A percentile compares a stretch with the other conserved stretches of the same genome.
These are phyloP conservation scores for Populus simonii DNA, from an alignment of 345 rosid genomes.

Conservation along the genomic window DNA sequence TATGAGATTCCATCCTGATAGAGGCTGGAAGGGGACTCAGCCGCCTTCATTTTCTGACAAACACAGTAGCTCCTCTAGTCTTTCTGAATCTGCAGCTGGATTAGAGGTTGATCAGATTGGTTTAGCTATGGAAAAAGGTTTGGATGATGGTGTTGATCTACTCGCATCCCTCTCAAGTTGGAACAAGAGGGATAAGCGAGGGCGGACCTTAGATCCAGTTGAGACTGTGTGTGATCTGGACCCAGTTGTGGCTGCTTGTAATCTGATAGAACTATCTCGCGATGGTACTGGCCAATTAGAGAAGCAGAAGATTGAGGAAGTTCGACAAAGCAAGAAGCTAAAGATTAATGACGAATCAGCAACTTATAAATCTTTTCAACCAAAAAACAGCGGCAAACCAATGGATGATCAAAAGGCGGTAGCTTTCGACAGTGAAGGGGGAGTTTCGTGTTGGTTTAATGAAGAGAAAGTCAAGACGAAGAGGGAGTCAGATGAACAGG, in stretches of 20 bases:
- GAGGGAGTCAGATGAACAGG: too few relatives aligned
- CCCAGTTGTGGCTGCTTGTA: neutral
- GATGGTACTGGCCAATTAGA: too few relatives aligned
- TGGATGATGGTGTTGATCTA: neutral
- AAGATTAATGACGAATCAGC: too few relatives aligned
- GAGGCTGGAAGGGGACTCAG: constrained; percentile 7
- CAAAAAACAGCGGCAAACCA: too few relatives aligned
- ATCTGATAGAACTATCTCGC: neutral
- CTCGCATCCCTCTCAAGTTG: neutral
- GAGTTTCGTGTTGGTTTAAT: too few relatives aligned
- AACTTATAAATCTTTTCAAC: neutral
- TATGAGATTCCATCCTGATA: constrained; percentile 13
- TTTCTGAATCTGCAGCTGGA: neutral
- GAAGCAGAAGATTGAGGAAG: too few relatives aligned
- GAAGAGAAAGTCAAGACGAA: too few relatives aligned
- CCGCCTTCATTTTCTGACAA: neutral
- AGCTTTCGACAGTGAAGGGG: too few relatives aligned
- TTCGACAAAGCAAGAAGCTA: too few relatives aligned
- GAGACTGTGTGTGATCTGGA: neutral
- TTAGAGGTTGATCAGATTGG: neutral
- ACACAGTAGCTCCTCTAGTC: neutral
- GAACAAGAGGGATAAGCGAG: neutral
- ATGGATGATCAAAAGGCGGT: too few relatives aligned
- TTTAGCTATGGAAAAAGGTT: neutral
- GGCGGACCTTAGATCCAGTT: neutral